phyloP scores from a whole-genome alignment of 2,329 filamentous ascomycete genomes.

The Fusarium sp. region DNA sequence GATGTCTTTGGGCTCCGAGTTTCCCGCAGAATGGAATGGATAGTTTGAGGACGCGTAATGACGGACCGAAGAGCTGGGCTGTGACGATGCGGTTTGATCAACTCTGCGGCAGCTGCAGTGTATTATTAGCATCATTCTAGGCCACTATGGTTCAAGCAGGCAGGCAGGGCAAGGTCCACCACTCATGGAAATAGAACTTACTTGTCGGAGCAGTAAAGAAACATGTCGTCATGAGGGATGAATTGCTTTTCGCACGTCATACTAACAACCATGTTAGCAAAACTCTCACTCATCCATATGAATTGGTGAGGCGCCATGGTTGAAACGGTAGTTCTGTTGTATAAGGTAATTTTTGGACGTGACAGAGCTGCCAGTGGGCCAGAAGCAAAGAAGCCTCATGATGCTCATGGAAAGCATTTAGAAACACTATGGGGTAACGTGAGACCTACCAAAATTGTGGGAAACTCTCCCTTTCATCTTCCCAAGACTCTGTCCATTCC shows the following conservation, averaged over 20 bases:
- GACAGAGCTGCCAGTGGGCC: conserved; percentile 29
- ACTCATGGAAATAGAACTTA: conserved; percentile 51
- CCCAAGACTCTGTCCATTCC: conserved; percentile 61
- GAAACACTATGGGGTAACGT: conserved; percentile 13
- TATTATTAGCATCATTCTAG: conserved; percentile 35
- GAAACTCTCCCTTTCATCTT: conserved; percentile 70
- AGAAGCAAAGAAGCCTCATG: conserved; percentile 27
- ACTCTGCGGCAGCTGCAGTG: conserved; percentile 60
- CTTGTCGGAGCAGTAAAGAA: conserved; percentile 71
- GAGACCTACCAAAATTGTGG: conserved; percentile 70
- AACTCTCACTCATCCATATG: background rate
- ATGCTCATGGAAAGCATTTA: conserved; percentile 10
- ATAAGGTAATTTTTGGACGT: conserved; percentile 18
- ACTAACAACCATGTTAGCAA: conserved; percentile 51
- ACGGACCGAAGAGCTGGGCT: conserved; percentile 40
- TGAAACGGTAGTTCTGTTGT: background rate
- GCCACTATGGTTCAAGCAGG: conserved; percentile 10
- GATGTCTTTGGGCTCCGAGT: conserved; percentile 67
- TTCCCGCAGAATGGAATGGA: conserved; percentile 56
- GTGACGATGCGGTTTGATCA: conserved; percentile 56
- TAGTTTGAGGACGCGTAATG: conserved; percentile 51
- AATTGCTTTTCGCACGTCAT: conserved; percentile 76
- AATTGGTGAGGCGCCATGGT: background rate
- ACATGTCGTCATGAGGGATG: conserved; percentile 64
- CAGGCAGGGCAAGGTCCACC: conserved; percentile 24